Evolutionary conservation across 2,329 filamentous ascomycete genomes (phyloP), one percentile per base, ranked within the genome.

Genomic region (Xylaria sp.): DNA sequence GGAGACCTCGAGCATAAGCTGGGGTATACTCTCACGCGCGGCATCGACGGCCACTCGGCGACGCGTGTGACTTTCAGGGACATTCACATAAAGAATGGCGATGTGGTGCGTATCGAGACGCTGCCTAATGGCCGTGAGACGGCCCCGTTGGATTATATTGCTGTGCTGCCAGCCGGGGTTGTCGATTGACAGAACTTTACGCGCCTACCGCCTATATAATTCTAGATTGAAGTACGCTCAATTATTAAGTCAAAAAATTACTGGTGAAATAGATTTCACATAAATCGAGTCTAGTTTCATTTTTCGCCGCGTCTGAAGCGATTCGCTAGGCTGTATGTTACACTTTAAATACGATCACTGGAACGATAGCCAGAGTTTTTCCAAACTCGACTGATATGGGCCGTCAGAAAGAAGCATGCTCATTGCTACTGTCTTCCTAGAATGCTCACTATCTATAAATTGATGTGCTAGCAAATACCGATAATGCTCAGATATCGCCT

Each of bases 111-210:
- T 41, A 75, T 80, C 68, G 83, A 87, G 2, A 89, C 90, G 0
- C 81, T 73, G 37, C 85, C 90, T 0, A 82, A 90, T 77, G 89
- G 90, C 0, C 80, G 82, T 31, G 91, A 92, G 80, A 84, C 84
- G 12, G 91, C 90, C 61, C 89, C 90, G 4, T 63, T 93, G 69
- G 90, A 93, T 80, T 92, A 92, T 77, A 79, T 92, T 51, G 85
- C 85, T 3, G 79, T 93, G 58, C 76, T 92, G 67, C 90, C 90
- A 0, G 74, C 78, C 2, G 89, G 88, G 0, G 77, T 88, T 28
- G 81, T 89, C 15, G 88, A 90, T 77, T 90, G 20, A 65, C 41
- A 13, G 6, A 46, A 7, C 13, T 15, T 1, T 34, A 31, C 13
- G 1, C 7, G 13, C 6, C 1, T 54, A 41, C 12, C 39, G 7